A percentile compares a stretch with the other conserved stretches of the same genome.
Evolutionary conservation across 768 basidiomycete species (phyloP).

Genomic region (Pleurotus ostreatus): DNA sequence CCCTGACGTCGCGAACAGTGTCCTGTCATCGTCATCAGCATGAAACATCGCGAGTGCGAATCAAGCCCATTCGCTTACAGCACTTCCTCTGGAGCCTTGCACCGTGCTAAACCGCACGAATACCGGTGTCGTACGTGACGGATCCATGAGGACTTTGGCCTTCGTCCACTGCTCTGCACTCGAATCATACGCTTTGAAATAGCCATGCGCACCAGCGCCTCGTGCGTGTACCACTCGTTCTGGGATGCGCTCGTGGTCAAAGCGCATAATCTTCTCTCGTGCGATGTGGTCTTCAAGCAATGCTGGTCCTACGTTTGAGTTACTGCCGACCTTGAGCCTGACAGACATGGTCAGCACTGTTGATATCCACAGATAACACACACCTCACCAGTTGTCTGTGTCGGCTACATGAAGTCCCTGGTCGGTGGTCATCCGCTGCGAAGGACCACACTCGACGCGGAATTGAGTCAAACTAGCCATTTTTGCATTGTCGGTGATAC

Average conservation of each 20-base stretch:
- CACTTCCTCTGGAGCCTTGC: conserved; percentile 75
- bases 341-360: background rate
- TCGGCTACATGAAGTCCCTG: conserved; percentile 55
- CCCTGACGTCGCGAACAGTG: conserved; percentile 81
- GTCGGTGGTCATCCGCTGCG: conserved; percentile 51
- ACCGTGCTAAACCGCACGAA: conserved; percentile 89
- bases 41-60: background rate
- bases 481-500: conserved; percentile 26
- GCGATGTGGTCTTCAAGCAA: conserved; percentile 76
- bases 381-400: conserved; percentile 60
- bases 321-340: conserved; percentile 54
- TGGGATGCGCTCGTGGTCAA: conserved; percentile 88
- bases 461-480: conserved; percentile 28
- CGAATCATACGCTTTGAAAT: conserved; percentile 72
- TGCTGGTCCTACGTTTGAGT: conserved; percentile 55
- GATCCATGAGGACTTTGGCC: conserved; percentile 69
- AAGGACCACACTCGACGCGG: conserved; percentile 24
- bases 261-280: conserved; percentile 73
- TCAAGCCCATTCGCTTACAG: conserved; percentile 41
- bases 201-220: conserved; percentile 77
- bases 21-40: conserved; percentile 34
- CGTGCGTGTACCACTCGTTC: conserved; percentile 77
- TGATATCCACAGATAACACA: background rate
- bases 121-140: conserved; percentile 66
- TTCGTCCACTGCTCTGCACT: conserved; percentile 67